A percentile compares a stretch with the other conserved stretches of the same genome.
These are phyloP conservation scores for Asterella californica DNA, from an alignment of 225 moss, liverwort and hornwort genomes.

Conservation along the genomic window DNA sequence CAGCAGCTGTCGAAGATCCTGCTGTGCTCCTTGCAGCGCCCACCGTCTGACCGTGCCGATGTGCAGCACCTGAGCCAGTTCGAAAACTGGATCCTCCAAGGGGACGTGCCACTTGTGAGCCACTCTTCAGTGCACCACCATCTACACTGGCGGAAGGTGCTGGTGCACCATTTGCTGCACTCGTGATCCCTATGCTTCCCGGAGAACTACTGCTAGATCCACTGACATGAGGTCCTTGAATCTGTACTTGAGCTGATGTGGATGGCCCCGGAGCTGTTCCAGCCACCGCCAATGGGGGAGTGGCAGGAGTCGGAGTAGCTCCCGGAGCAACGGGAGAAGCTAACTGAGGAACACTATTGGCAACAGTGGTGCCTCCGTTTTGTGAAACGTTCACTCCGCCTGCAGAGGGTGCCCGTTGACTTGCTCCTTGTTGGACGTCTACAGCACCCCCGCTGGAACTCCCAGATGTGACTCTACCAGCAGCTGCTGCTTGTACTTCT, in stretches of 20 bases:
- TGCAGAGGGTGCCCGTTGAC: conserved; percentile 16
- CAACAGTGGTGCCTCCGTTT: conserved; percentile 17
- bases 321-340: conserved; percentile 2
- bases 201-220: conserved; percentile 28
- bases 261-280: conserved; percentile 25
- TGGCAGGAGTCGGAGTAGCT: conserved; percentile 4
- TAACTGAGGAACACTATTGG: conserved; percentile 5
- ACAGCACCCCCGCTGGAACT: conserved; percentile 36
- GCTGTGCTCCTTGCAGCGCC: conserved; percentile 42
- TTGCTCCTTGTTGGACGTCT: conserved; percentile 40
- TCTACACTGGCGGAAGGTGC: conserved; percentile 17
- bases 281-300: background rate
- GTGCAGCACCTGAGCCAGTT: conserved; percentile 14
- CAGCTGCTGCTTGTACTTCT: conserved; percentile 68
- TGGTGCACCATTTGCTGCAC: conserved; percentile 22
- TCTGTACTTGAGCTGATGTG: conserved; percentile 32
- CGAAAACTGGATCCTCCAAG: conserved; percentile 12
- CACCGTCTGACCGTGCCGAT: conserved; percentile 24
- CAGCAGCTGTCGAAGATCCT: conserved; percentile 36
- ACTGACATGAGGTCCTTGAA: conserved; percentile 29
- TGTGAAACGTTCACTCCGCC: conserved; percentile 13
- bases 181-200: conserved; percentile 33
- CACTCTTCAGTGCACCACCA: conserved; percentile 17
- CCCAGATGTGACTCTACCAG: conserved; percentile 48
- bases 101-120: background rate